Evolutionary conservation across 2,329 filamentous ascomycete species (phyloP).

Genomic region (Tolypocladium ovalisporum): DNA sequence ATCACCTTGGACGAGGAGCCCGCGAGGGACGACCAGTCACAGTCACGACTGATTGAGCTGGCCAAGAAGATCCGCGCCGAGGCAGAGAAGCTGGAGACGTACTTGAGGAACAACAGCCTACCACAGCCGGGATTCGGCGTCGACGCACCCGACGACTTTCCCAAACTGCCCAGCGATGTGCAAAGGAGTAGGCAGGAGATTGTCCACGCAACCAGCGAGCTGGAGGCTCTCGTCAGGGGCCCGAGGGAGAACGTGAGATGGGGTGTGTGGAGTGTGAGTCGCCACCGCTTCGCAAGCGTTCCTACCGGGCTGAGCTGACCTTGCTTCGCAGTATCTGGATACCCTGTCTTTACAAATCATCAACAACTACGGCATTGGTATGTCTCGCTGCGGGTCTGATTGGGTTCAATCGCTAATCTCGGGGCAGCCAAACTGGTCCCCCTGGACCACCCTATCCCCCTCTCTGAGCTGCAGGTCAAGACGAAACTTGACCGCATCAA

Average conservation of each 20-base stretch:
- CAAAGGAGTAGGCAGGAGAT: conserved; percentile 34
- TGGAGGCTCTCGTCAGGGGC: conserved; percentile 35
- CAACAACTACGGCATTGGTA: conserved; percentile 39
- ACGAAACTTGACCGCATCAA: conserved; percentile 37
- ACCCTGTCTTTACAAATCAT: conserved; percentile 38
- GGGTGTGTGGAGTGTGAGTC: conserved; percentile 39
- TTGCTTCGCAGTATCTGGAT: conserved; percentile 31
- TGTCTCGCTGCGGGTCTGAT: neutral
- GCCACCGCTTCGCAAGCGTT: neutral
- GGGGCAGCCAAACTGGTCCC: conserved; percentile 38
- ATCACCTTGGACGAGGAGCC: neutral
- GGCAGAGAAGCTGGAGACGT: conserved; percentile 37
- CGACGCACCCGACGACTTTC: conserved; percentile 33
- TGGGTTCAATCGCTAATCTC: neutral
- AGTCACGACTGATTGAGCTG: conserved; percentile 31
- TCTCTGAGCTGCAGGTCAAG: conserved; percentile 32
- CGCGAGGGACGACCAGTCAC: conserved; percentile 10
- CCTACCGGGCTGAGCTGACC: neutral
- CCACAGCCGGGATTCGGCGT: conserved; percentile 33
- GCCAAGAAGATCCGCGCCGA: conserved; percentile 36
- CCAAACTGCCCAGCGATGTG: conserved; percentile 33
- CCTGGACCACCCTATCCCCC: conserved; percentile 29
- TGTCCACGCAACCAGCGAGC: conserved; percentile 35
- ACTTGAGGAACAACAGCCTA: conserved; percentile 30
- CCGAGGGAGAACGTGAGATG: conserved; percentile 40